Percentiles rank a stretch among this genome's conserved stretches.
These are phyloP conservation scores for Domatiomyces catenatus DNA, from an alignment of 2,329 filamentous ascomycete genomes.

Conservation along the genomic window DNA sequence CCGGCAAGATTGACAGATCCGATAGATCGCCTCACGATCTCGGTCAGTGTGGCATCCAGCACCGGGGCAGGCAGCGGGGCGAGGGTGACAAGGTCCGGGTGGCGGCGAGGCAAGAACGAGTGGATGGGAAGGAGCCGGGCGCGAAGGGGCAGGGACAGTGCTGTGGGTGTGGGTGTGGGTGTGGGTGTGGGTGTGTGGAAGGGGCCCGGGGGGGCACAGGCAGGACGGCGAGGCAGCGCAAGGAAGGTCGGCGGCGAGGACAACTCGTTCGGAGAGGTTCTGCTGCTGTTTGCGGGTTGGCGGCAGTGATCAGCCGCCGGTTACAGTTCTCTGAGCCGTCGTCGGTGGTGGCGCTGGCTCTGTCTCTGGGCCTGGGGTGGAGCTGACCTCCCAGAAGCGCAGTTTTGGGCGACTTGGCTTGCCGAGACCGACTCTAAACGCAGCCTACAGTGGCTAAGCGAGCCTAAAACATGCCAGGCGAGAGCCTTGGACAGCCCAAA, in stretches of 20 bases:
- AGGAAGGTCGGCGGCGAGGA: slow-evolving; percentile 1
- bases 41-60: slow-evolving; percentile 9
- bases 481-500: no score
- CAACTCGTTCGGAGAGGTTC: background rate
- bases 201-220: background rate
- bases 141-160: background rate
- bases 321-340: background rate
- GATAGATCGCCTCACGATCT: background rate
- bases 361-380: background rate
- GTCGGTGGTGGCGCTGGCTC: background rate
- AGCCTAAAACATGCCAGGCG: no score
- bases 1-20: background rate
- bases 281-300: background rate
- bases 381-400: background rate
- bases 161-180: background rate
- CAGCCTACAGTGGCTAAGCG: background rate
- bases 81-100: slow-evolving; percentile 7
- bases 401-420: background rate
- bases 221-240: background rate
- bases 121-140: background rate
- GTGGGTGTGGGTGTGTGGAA: background rate
- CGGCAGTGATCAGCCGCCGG: background rate
- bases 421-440: background rate
- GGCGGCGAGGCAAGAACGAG: background rate
- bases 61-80: slow-evolving; percentile 6